These are phyloP conservation scores for Silene conica DNA, from an alignment of 148 eudicot species.

Conservation along the genomic window DNA sequence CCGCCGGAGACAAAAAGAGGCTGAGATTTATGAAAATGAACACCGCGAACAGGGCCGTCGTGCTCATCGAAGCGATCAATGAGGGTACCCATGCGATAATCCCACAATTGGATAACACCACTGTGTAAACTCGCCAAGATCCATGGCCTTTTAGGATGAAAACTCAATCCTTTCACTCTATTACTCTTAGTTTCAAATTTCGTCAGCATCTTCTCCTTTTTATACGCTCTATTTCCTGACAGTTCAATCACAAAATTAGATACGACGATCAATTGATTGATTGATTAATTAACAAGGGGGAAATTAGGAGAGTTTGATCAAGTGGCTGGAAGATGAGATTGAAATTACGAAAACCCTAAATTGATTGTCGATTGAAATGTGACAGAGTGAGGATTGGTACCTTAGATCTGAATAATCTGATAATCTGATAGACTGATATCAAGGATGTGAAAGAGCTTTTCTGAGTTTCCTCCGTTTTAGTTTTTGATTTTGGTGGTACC, in stretches of 20 bases:
- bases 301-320: not conserved
- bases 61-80: slow-evolving; percentile 70
- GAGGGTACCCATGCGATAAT: slow-evolving; percentile 69
- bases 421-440: no score
- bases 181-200: slow-evolving; percentile 79
- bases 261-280: no score
- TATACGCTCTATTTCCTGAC: not conserved
- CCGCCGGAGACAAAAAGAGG: slow-evolving; percentile 88
- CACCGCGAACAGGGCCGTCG: slow-evolving; percentile 72
- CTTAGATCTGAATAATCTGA: slow-evolving; percentile 11
- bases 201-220: slow-evolving; percentile 46
- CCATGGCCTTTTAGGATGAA: slow-evolving; percentile 70
- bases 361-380: not conserved
- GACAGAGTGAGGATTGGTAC: slow-evolving; percentile 9
- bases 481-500: no score
- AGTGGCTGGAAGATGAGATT: no score
- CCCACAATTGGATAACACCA: slow-evolving; percentile 79
- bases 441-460: no score
- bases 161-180: slow-evolving; percentile 73
- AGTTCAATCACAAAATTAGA: not conserved
- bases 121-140: slow-evolving; percentile 74
- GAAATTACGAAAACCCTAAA: not conserved
- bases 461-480: no score
- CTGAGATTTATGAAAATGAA: slow-evolving; percentile 59
- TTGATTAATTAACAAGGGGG: no score